phyloP scores from a whole-genome alignment of 2,329 filamentous ascomycete genomes.

The Talaromyces sp. region DNA sequence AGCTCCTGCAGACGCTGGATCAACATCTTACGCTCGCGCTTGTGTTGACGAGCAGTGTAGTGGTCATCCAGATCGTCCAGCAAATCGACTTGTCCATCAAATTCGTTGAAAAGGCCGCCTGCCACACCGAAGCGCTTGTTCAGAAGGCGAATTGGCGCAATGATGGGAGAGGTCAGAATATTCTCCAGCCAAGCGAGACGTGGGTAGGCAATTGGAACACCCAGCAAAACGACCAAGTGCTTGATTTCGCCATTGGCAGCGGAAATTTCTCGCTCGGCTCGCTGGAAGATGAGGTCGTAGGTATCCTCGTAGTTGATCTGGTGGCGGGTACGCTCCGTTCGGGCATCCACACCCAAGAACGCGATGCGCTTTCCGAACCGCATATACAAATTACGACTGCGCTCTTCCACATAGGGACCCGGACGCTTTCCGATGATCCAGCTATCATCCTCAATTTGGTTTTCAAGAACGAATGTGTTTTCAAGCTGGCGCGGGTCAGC shows the following conservation, averaged over 20 bases:
- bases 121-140: conserved; percentile 88
- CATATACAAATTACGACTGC: conserved; percentile 63
- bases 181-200: conserved; percentile 97
- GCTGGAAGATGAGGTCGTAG: conserved; percentile 62
- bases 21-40: conserved; percentile 78
- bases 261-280: conserved; percentile 55
- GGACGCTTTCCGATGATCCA: conserved; percentile 79
- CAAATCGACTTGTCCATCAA: conserved; percentile 75
- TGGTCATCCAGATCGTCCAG: conserved; percentile 69
- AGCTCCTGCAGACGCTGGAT: conserved; percentile 66
- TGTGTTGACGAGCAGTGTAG: conserved; percentile 90
- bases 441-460: conserved; percentile 63
- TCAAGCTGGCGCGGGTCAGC: conserved; percentile 71
- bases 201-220: conserved; percentile 70
- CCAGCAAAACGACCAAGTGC: conserved; percentile 65
- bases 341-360: conserved; percentile 62
- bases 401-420: conserved; percentile 67
- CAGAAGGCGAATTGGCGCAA: conserved; percentile 84
- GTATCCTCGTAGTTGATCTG: conserved; percentile 84
- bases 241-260: conserved; percentile 60
- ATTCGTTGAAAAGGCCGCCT: conserved; percentile 86
- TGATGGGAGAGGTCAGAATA: conserved; percentile 80
- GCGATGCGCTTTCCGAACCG: conserved; percentile 67
- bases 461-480: conserved; percentile 70
- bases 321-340: conserved; percentile 79